Conservation (phyloP, 495 filamentous ascomycete species). For the Penicillium psychrofluorescens region DNA sequence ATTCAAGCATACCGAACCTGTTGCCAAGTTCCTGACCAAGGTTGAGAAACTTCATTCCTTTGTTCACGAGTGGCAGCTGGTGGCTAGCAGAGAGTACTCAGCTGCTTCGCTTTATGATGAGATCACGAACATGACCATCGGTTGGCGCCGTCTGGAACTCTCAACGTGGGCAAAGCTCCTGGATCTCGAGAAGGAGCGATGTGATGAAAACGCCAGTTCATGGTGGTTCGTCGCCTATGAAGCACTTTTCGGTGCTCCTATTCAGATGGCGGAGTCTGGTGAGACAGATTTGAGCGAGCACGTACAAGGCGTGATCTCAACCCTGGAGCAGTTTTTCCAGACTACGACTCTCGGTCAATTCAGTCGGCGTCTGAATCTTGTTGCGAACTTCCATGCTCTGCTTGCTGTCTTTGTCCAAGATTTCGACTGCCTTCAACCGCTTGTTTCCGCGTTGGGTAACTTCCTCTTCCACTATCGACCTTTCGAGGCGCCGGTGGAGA, state of each 20-base stretch:
- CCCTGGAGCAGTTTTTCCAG: constrained; percentile 67
- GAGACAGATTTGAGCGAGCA: constrained; percentile 52
- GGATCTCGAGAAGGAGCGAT: constrained; percentile 72
- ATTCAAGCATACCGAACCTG: constrained; percentile 72
- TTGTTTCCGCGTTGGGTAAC: constrained; percentile 59
- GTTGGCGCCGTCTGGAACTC: constrained; percentile 85
- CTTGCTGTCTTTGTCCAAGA: constrained; percentile 45
- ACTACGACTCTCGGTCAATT: constrained; percentile 77
- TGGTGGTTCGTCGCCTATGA: constrained; percentile 99
- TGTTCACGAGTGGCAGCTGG: constrained; percentile 88
- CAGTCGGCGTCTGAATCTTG: constrained; percentile 57
- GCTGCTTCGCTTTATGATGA: constrained; percentile 61
- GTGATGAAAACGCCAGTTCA: constrained; percentile 63
- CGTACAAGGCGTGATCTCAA: constrained; percentile 57
- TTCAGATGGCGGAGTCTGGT: constrained; percentile 50
- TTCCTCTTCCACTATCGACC: constrained; percentile 66
- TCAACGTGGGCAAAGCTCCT: constrained; percentile 88
- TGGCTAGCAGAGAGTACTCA: constrained; percentile 74
- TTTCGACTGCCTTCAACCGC: constrained; percentile 42
- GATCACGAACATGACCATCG: constrained; percentile 67
- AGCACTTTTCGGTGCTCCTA: constrained; percentile 67
- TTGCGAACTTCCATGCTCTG: constrained; percentile 58
- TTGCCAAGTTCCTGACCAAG: constrained; percentile 75
- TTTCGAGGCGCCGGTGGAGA: constrained; percentile 56
- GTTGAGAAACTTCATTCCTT: constrained; percentile 75